Percentiles rank a stretch among this genome's conserved stretches.
phyloP scores from a whole-genome alignment of 768 basidiomycete genomes.

The Lepiota brunneoincarnata region DNA sequence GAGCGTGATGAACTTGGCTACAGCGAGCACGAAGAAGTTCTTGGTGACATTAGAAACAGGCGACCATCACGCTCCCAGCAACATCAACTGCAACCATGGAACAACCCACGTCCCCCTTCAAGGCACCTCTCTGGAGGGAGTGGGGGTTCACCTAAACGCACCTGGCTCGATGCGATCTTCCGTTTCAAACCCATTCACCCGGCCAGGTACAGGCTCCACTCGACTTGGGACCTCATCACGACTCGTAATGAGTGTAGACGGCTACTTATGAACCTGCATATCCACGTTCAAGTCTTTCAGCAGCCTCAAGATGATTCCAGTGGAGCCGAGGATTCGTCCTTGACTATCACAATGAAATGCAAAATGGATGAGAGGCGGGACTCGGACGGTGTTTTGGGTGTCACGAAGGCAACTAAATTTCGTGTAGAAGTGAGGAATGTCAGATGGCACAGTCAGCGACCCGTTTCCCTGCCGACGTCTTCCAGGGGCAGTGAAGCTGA shows the following conservation, averaged over 20 bases:
- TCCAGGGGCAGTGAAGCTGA: slow-evolving; percentile 28
- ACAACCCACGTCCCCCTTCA: background rate
- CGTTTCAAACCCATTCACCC: slow-evolving; percentile 64
- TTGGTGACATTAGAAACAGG: background rate
- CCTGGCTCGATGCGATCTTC: slow-evolving; percentile 90
- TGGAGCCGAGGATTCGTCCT: slow-evolving; percentile 56
- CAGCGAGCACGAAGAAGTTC: background rate
- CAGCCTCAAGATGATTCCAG: slow-evolving; percentile 14
- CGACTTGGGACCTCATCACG: slow-evolving; percentile 53
- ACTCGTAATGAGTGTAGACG: slow-evolving; percentile 75
- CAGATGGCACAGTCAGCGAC: slow-evolving; percentile 11
- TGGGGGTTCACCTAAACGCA: slow-evolving; percentile 45
- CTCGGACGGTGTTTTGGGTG: slow-evolving; percentile 45
- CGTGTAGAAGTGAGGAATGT: slow-evolving; percentile 65
- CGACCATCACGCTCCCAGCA: background rate
- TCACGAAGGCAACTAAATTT: slow-evolving; percentile 75
- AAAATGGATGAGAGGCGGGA: slow-evolving; percentile 66
- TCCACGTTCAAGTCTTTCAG: slow-evolving; percentile 40
- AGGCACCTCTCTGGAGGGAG: background rate
- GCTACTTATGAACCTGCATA: slow-evolving; percentile 69
- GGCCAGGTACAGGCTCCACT: slow-evolving; percentile 40
- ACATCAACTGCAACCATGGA: background rate
- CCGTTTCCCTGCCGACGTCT: background rate
- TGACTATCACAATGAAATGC: slow-evolving; percentile 70
- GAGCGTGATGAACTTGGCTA: slow-evolving; percentile 3